Evolutionary conservation across 2,329 filamentous ascomycete genomes (phyloP).

Genomic region (Ambrosiella beaveri): DNA sequence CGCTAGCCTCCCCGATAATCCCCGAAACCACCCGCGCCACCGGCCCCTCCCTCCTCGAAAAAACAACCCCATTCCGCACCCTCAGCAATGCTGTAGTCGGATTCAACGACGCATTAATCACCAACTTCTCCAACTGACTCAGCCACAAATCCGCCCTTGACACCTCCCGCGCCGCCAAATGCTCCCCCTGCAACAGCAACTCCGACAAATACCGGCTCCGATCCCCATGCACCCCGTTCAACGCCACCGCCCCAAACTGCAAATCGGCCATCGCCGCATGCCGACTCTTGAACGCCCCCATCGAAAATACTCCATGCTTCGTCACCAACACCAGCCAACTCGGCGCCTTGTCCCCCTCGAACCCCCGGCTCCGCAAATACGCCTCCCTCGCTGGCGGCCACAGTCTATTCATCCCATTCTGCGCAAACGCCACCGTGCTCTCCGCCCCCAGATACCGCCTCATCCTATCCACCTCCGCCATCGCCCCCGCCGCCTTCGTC

Average conservation of each 20-base stretch:
- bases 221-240: slow-evolving; percentile 14
- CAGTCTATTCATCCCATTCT: slow-evolving; percentile 68
- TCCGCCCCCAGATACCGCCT: slow-evolving; percentile 40
- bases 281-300: slow-evolving; percentile 32
- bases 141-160: slow-evolving; percentile 30
- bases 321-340: slow-evolving; percentile 54
- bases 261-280: slow-evolving; percentile 34
- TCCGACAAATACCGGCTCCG: slow-evolving; percentile 23
- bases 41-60: slow-evolving; percentile 32
- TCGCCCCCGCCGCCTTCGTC: slow-evolving; percentile 54
- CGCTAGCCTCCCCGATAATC: slow-evolving; percentile 56
- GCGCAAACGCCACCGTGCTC: slow-evolving; percentile 66
- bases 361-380: slow-evolving; percentile 28
- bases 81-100: slow-evolving; percentile 66
- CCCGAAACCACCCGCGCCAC: slow-evolving; percentile 45
- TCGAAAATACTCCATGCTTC: slow-evolving; percentile 37
- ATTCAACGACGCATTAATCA: slow-evolving; percentile 66
- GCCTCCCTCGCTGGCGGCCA: slow-evolving; percentile 34
- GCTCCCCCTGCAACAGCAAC: slow-evolving; percentile 26
- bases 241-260: slow-evolving; percentile 29
- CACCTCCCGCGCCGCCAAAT: slow-evolving; percentile 26
- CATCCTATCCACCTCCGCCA: slow-evolving; percentile 42
- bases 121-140: slow-evolving; percentile 72
- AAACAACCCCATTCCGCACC: slow-evolving; percentile 60
- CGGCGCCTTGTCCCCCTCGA: slow-evolving; percentile 27